Conservation (phyloP, 1,284 basidiomycete genomes). For the Puccinia novopanici region DNA sequence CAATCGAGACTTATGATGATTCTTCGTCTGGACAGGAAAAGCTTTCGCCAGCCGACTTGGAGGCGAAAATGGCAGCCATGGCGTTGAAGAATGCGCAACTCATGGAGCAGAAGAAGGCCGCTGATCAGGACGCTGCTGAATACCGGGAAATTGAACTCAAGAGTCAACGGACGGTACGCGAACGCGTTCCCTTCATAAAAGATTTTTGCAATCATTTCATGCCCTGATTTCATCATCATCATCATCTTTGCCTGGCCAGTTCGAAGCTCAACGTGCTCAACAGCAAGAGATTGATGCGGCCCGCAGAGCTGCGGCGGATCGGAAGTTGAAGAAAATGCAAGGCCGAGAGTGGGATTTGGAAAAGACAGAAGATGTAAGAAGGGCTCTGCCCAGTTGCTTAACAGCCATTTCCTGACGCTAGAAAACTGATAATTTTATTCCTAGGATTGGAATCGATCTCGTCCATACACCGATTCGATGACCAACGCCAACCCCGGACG, state of each 20-base stretch:
- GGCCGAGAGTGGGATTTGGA: conserved; percentile 54
- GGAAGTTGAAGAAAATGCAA: conserved; percentile 52
- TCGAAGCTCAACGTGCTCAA: conserved; percentile 51
- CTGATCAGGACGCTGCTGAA: conserved; percentile 44
- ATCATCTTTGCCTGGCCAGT: background rate
- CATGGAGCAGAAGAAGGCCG: conserved; percentile 41
- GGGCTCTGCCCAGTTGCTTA: background rate
- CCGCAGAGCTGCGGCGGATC: conserved; percentile 52
- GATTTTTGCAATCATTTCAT: background rate
- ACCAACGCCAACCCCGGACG: conserved; percentile 31
- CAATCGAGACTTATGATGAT: background rate
- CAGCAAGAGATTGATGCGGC: conserved; percentile 53
- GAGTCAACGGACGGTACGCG: conserved; percentile 32
- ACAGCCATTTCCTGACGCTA: background rate
- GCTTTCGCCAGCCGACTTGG: conserved; percentile 52
- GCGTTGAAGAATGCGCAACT: conserved; percentile 52
- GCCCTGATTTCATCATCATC: background rate
- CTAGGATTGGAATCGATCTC: conserved; percentile 48
- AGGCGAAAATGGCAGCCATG: conserved; percentile 54
- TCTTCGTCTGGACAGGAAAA: conserved; percentile 49
- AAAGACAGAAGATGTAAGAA: conserved; percentile 51
- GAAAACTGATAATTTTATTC: background rate
- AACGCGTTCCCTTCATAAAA: background rate
- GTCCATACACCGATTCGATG: conserved; percentile 47
- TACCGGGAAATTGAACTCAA: conserved; percentile 30